phyloP scores from a whole-genome alignment of 176 grass and related monocot genomes.

The Juncus effusus region DNA sequence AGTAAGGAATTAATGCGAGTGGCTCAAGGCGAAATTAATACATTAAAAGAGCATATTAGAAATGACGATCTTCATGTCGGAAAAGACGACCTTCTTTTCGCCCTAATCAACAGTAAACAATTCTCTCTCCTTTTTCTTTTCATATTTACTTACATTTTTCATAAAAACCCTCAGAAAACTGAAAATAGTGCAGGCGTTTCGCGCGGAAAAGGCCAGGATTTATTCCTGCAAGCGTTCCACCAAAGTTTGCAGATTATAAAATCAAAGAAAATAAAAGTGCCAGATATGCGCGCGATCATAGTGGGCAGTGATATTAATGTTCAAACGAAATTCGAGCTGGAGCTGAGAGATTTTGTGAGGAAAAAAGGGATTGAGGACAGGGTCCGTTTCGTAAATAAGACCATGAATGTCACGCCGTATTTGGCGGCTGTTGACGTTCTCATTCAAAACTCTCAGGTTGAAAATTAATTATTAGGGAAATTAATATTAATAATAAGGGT shows the following conservation, averaged over 20 bases:
- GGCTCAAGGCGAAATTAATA: constrained; percentile 80
- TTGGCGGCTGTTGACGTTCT: constrained; percentile 93
- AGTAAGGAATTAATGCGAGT: constrained; percentile 91
- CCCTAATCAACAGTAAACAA: constrained; percentile 91
- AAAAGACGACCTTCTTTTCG: constrained; percentile 91
- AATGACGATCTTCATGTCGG: constrained; percentile 50
- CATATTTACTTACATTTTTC: not conserved
- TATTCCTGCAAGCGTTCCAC: constrained; percentile 93
- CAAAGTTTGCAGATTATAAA: constrained; percentile 70
- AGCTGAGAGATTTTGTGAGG: constrained; percentile 65
- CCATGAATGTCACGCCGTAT: constrained; percentile 87
- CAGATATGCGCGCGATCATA: constrained; percentile 71
- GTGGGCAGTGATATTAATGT: constrained; percentile 96
- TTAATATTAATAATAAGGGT: no score
- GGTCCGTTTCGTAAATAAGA: constrained; percentile 92
- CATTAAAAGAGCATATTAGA: constrained; percentile 63
- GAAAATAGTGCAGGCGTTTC: constrained; percentile 68
- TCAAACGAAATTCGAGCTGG: constrained; percentile 86
- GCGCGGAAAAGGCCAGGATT: constrained; percentile 91
- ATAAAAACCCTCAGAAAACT: not conserved
- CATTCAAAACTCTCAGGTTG: constrained; percentile 94
- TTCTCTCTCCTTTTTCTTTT: constrained; percentile 15
- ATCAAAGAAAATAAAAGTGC: constrained; percentile 75
- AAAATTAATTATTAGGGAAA: no score
- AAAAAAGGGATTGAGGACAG: constrained; percentile 67